These are phyloP conservation scores for Aspergillus sp. DNA, from an alignment of 2,329 filamentous ascomycete species.

Conservation along the genomic window DNA sequence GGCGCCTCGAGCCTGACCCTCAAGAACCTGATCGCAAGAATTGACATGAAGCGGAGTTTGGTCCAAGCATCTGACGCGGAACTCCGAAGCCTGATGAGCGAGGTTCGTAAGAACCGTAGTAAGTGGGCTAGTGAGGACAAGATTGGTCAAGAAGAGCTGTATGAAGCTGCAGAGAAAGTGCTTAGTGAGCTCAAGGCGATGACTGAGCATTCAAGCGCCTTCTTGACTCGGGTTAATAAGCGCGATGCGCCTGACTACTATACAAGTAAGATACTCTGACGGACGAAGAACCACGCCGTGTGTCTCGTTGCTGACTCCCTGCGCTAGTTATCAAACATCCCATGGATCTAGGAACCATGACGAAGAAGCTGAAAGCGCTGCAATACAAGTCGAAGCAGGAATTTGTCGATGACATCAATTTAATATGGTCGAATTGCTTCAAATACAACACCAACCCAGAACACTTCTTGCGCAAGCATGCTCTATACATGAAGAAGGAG, in stretches of 20 bases:
- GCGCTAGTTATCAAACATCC: conserved; percentile 82
- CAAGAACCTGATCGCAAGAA: conserved; percentile 94
- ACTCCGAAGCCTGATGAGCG: conserved; percentile 88
- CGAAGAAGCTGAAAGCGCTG: conserved; percentile 87
- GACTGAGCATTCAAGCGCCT: conserved; percentile 96
- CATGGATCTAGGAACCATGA: conserved; percentile 98
- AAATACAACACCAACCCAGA: conserved; percentile 91
- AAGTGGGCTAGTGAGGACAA: conserved; percentile 99
- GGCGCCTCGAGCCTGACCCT: conserved; percentile 93
- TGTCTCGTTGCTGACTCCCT: conserved; percentile 23
- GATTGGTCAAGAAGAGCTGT: conserved; percentile 94
- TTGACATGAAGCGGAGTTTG: conserved; percentile 87
- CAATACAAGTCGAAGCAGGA: conserved; percentile 88
- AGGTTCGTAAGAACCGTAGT: conserved; percentile 95
- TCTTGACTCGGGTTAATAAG: conserved; percentile 92
- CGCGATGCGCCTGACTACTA: conserved; percentile 96
- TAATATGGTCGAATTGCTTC: conserved; percentile 97
- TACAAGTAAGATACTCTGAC: conserved; percentile 63
- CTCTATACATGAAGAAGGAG: conserved; percentile 94
- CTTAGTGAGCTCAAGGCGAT: conserved; percentile 95
- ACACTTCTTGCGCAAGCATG: conserved; percentile 87
- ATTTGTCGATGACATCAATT: conserved; percentile 87
- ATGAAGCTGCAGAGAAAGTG: conserved; percentile 95
- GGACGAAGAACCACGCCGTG: neutral
- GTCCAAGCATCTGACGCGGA: conserved; percentile 93